Conservation (phyloP, 306 rosid genomes). For the Lathyrus sativus region DNA sequence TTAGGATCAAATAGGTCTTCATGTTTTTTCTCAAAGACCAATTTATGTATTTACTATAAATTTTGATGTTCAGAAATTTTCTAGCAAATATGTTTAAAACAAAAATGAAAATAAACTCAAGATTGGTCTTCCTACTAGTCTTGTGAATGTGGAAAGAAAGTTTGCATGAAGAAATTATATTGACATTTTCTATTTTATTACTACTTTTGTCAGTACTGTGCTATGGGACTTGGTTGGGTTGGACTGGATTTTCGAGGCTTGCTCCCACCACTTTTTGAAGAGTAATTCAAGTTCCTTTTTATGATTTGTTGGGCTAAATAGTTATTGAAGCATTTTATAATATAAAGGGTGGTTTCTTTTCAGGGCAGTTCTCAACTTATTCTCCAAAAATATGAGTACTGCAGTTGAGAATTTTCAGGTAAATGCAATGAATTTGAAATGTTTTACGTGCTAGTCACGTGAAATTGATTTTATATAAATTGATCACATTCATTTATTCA, state of each 20-base stretch:
- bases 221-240: constrained; percentile 99
- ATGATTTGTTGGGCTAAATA: constrained; percentile 28
- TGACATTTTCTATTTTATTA: constrained; percentile 39
- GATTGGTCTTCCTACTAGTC: constrained; percentile 22
- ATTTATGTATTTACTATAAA: background rate
- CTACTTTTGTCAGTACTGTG: constrained; percentile 75
- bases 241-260: constrained; percentile 95
- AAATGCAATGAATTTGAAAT: constrained; percentile 39
- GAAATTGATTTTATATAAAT: constrained; percentile 30
- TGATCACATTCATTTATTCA: constrained; percentile 12
- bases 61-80: constrained; percentile 17
- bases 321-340: constrained; percentile 21
- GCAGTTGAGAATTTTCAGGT: constrained; percentile 99
- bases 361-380: constrained; percentile 93
- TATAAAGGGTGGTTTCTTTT: constrained; percentile 42
- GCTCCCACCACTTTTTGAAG: constrained; percentile 97
- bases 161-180: constrained; percentile 34
- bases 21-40: background rate
- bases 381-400: constrained; percentile 84
- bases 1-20: constrained; percentile 9
- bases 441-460: constrained; percentile 21
- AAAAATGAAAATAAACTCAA: constrained; percentile 7
- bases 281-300: constrained; percentile 49
- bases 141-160: constrained; percentile 10
- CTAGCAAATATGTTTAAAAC: background rate